Base-by-base conservation (phyloP, 2,329 filamentous ascomycete species). In the Colletotrichum brevisporum region DNA sequence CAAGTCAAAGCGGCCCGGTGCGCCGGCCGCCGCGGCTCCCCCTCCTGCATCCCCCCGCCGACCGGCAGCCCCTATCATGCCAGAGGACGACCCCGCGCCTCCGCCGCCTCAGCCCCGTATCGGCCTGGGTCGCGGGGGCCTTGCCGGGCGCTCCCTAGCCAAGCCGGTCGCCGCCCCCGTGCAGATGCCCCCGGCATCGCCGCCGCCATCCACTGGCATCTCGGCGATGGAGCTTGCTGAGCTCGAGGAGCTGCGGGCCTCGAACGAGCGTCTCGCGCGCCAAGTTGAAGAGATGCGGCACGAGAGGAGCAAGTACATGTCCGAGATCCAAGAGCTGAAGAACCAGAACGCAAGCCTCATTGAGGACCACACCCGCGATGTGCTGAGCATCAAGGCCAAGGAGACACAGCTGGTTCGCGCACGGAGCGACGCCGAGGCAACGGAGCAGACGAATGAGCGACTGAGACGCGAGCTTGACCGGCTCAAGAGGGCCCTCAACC, bases 261-360 rank as follows among this genome's bases (percentile, higher is more conserved):
- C 97, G 70, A 95, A 95, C 74, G 95, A 98, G 55, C 88, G 92
- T 36, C 84, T 97, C 5, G 85, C 88, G 24, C 90, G 90, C 63
- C 89, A 94, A 72, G 89, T 91, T 10, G 94, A 97, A 62, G 95
- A 97, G 52, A 84, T 95, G 74, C 90, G 94, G 63, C 89, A 93
- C 54, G 95, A 98, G 77, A 91, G 94, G 71, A 89, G 91, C 67
- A 95, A 92, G 76, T 87, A 97, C 56, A 88, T 90, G 69, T 96
- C 94, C 0, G 94, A 98, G 78, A 92, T 98, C 50, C 92, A 95
- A 74, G 96, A 98, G 80, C 87, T 99, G 36, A 97, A 98, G 82
- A 97, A 97, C 75, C 94, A 98, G 78, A 99, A 99, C 76, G 96
- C 96, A 26, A 92, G 96, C 71, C 86, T 99, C 41, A 99, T 99